Conservation (phyloP, 78 protist species). For the Dictyostelium citrinum region DNA sequence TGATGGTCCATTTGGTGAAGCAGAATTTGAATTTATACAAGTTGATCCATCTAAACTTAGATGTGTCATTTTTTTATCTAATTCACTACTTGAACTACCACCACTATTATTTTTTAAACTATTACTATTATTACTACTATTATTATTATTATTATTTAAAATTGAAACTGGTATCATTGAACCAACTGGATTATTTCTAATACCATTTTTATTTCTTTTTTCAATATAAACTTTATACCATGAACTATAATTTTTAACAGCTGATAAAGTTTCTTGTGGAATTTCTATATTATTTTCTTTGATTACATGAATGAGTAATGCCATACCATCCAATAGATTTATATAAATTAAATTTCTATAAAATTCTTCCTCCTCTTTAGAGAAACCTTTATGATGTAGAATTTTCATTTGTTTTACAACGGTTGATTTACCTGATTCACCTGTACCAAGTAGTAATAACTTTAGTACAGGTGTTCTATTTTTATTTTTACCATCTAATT, state of each 20-base stretch:
- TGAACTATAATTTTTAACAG: constrained; percentile 5
- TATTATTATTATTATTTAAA: not conserved
- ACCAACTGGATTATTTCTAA: not conserved
- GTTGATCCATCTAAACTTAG: not conserved
- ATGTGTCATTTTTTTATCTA: not conserved
- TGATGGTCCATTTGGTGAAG: not conserved
- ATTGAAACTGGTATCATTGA: not conserved
- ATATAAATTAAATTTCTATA: constrained; percentile 30
- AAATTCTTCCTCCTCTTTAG: constrained; percentile 47
- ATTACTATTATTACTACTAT: not conserved
- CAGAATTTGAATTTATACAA: not conserved
- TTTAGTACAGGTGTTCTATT: constrained; percentile 1
- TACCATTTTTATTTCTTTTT: not conserved
- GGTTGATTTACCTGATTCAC: constrained; percentile 88
- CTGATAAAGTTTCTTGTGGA: constrained; percentile 7
- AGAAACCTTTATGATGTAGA: constrained; percentile 88
- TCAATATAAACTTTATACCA: constrained; percentile 41
- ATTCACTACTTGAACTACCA: not conserved
- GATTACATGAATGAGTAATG: constrained; percentile 12
- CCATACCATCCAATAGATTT: constrained; percentile 61
- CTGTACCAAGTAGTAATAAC: constrained; percentile 38
- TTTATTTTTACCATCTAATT: not conserved
- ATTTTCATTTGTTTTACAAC: constrained; percentile 92
- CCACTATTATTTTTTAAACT: not conserved
- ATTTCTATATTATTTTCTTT: constrained; percentile 14